These are phyloP conservation scores for Colletotrichum brevisporum DNA, from an alignment of 2,329 filamentous ascomycete species.

Conservation along the genomic window DNA sequence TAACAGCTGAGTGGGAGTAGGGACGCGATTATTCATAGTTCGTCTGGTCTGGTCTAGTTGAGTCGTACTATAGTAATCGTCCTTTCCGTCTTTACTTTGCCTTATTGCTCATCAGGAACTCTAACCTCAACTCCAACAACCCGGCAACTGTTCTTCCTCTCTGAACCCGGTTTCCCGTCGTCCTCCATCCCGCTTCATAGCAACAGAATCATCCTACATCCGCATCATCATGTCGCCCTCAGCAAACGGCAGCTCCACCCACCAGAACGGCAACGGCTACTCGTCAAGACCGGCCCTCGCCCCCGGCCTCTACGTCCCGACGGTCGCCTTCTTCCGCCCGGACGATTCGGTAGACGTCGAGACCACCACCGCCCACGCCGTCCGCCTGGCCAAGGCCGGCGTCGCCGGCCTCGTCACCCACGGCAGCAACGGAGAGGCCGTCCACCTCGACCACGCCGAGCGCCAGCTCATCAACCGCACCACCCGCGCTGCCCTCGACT, in stretches of 20 bases:
- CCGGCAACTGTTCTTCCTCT: too few species aligned
- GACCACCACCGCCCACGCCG: slow-evolving; percentile 65
- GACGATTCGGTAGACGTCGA: slow-evolving; percentile 69
- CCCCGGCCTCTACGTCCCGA: slow-evolving; percentile 72
- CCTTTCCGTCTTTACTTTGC: neutral
- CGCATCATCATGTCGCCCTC: slow-evolving; percentile 30
- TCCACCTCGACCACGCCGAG: slow-evolving; percentile 68
- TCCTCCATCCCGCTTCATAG: neutral
- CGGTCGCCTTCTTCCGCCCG: slow-evolving; percentile 72
- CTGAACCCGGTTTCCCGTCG: neutral
- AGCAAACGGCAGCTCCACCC: slow-evolving; percentile 24
- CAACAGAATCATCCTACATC: neutral
- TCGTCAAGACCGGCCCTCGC: slow-evolving; percentile 21
- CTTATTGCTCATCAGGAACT: neutral
- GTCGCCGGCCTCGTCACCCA: slow-evolving; percentile 78
- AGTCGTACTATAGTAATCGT: too few species aligned
- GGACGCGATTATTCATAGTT: slow-evolving; percentile 20
- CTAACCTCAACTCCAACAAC: neutral
- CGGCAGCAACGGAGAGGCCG: slow-evolving; percentile 80
- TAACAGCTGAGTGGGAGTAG: neutral
- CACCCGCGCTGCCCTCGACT: slow-evolving; percentile 63
- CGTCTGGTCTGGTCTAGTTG: neutral
- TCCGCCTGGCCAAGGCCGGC: slow-evolving; percentile 73
- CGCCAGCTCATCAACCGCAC: slow-evolving; percentile 66
- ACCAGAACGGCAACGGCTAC: slow-evolving; percentile 29